Conservation (phyloP, 75 land plant genomes). For the Chamaecyparis obtusa region DNA sequence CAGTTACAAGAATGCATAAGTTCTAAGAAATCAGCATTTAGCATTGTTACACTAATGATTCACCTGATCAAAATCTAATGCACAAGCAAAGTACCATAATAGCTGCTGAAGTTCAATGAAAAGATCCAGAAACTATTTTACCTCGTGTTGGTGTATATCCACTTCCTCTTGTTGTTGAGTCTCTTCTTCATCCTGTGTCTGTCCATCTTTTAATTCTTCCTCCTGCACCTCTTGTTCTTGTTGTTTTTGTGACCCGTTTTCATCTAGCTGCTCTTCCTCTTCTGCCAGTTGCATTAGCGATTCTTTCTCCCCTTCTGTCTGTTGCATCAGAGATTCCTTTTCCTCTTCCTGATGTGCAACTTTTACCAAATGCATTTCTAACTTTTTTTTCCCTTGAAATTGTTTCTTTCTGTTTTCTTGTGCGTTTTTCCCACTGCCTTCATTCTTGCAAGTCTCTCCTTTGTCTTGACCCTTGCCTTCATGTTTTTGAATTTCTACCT, state of each 20-base stretch:
- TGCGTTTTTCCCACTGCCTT: not conserved
- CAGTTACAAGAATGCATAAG: slow-evolving; percentile 1
- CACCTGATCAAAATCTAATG: not conserved
- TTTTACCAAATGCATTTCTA: not conserved
- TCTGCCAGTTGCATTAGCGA: not conserved
- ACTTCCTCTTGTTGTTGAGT: slow-evolving; percentile 8
- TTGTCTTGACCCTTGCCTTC: not conserved
- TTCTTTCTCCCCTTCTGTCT: slow-evolving; percentile 2
- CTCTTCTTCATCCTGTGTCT: slow-evolving; percentile 9
- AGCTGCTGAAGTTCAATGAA: not conserved
- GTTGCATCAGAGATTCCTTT: slow-evolving; percentile 4
- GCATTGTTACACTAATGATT: not conserved
- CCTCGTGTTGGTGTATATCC: slow-evolving; percentile 8
- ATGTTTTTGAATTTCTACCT: not conserved
- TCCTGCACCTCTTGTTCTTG: slow-evolving; percentile 4
- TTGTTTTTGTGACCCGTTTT: not conserved
- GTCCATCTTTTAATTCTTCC: slow-evolving; percentile 2
- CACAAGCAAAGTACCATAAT: not conserved
- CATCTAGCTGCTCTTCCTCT: slow-evolving; percentile 6
- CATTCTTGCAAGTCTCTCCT: not conserved
- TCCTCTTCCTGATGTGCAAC: not conserved
- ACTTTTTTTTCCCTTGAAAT: not conserved
- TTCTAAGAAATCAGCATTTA: not conserved
- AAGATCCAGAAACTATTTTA: not conserved
- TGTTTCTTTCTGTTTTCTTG: not conserved